Conservation (phyloP, 2,329 filamentous ascomycete genomes). For the Arthrobotrys megalospora region DNA sequence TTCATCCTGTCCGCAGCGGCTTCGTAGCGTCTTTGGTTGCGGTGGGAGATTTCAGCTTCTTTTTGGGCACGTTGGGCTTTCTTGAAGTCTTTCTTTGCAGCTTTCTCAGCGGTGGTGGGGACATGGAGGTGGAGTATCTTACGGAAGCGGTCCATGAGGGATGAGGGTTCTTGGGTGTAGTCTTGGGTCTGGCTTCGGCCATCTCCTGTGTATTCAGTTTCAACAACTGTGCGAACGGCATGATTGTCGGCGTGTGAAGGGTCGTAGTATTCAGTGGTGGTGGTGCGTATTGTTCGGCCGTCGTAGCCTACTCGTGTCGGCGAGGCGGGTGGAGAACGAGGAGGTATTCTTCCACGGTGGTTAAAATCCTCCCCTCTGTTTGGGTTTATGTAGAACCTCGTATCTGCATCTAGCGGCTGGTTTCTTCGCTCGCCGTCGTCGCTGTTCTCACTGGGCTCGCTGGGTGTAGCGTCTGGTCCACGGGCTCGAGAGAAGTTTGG, state of each 20-base stretch:
- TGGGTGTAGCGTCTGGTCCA: background rate
- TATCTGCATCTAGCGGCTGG: background rate
- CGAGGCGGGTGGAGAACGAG: background rate
- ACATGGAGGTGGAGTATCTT: constrained; percentile 23
- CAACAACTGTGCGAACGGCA: background rate
- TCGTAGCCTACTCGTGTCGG: background rate
- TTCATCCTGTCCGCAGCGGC: constrained; percentile 4
- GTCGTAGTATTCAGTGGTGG: background rate
- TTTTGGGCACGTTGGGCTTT: background rate
- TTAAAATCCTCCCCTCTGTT: background rate
- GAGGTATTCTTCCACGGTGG: background rate
- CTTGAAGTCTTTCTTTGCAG: constrained; percentile 22
- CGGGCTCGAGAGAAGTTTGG: background rate
- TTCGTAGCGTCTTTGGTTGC: constrained; percentile 10
- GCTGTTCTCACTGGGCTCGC: background rate
- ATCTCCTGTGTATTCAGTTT: background rate
- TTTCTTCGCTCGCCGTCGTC: background rate
- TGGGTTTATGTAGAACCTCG: background rate
- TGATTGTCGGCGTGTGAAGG: background rate
- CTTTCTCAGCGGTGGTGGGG: constrained; percentile 26
- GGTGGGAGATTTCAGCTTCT: constrained; percentile 3
- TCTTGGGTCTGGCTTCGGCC: background rate
- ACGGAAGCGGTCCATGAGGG: constrained; percentile 20
- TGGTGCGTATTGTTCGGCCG: background rate
- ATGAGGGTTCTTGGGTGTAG: background rate